Percentiles rank a stretch among this genome's conserved stretches.
Evolutionary conservation across 2,329 filamentous ascomycete species (phyloP).

Genomic region (Septoria linicola): DNA sequence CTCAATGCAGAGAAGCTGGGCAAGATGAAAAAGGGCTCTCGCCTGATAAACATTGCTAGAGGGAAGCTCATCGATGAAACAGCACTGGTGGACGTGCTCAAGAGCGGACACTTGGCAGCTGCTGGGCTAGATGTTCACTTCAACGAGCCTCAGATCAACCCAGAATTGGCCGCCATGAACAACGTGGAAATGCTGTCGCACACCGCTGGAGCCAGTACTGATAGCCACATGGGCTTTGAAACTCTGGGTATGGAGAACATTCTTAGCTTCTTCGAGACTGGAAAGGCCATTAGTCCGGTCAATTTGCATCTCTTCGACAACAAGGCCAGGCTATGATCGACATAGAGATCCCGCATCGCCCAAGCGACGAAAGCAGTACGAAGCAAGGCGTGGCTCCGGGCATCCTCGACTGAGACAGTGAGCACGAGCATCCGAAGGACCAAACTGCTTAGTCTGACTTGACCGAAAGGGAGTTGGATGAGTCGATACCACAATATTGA

Average conservation of each 20-base stretch:
- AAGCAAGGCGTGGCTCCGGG: too few species aligned
- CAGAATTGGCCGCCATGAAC: conserved; percentile 43
- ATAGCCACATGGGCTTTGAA: conserved; percentile 46
- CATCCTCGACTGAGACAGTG: too few species aligned
- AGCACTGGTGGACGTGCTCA: conserved; percentile 60
- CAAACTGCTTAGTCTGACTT: too few species aligned
- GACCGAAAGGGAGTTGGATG: too few species aligned
- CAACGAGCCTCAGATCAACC: conserved; percentile 57
- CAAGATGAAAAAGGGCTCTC: conserved; percentile 54
- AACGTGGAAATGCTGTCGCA: conserved; percentile 44
- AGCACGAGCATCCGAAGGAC: too few species aligned
- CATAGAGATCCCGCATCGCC: too few species aligned
- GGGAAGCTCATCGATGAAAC: conserved; percentile 65
- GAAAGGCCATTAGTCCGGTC: conserved; percentile 59
- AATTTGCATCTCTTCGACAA: conserved; percentile 57
- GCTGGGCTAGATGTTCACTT: conserved; percentile 66
- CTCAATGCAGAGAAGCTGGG: conserved; percentile 51
- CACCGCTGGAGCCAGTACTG: conserved; percentile 42
- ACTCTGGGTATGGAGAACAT: conserved; percentile 42
- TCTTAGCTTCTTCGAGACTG: conserved; percentile 53
- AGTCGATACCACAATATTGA: too few species aligned
- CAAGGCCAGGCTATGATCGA: conserved; percentile 25
- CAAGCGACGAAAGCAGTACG: too few species aligned
- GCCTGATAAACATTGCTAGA: conserved; percentile 66
- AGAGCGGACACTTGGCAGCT: conserved; percentile 50